These are phyloP conservation scores for Calvatia gigantea DNA, from an alignment of 768 basidiomycete genomes.

Conservation along the genomic window DNA sequence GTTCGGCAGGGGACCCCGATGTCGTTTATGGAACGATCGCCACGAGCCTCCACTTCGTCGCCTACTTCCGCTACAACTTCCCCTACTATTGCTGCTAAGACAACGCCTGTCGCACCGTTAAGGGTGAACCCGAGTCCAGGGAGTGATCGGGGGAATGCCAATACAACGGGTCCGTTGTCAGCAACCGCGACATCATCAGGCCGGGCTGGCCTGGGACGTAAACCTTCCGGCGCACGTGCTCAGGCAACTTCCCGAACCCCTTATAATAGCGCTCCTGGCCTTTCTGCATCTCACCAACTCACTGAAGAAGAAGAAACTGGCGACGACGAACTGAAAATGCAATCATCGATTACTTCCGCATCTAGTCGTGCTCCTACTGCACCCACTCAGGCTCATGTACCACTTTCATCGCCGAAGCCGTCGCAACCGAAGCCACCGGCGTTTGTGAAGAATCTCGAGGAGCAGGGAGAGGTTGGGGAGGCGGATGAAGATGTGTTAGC, in stretches of 20 bases:
- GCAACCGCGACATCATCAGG: not conserved
- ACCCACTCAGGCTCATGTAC: not conserved
- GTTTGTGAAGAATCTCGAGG: constrained; percentile 8
- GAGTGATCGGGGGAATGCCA: constrained; percentile 6
- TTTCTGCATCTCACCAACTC: constrained; percentile 25
- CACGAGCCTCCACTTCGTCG: constrained; percentile 16
- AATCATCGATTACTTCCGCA: not conserved
- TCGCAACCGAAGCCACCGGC: not conserved
- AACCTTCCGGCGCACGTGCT: constrained; percentile 84
- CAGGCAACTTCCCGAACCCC: constrained; percentile 38
- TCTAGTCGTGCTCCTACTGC: not conserved
- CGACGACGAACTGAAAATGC: constrained; percentile 20
- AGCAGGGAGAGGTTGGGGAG: constrained; percentile 37
- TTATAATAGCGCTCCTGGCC: constrained; percentile 38
- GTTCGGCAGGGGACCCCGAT: constrained; percentile 35
- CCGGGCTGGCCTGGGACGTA: constrained; percentile 53
- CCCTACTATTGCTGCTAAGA: constrained; percentile 1
- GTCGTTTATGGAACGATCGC: constrained; percentile 29
- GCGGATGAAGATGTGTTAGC: constrained; percentile 70
- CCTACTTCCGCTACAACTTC: not conserved
- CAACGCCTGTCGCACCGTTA: not conserved
- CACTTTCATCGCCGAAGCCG: not conserved
- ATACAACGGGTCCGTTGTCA: constrained; percentile 14
- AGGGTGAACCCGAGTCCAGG: not conserved
- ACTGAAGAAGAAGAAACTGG: constrained; percentile 28